A percentile compares a stretch with the other conserved stretches of the same genome.
These are phyloP conservation scores for Aspergillus cejpii DNA, from an alignment of 2,329 filamentous ascomycete species.

Conservation along the genomic window DNA sequence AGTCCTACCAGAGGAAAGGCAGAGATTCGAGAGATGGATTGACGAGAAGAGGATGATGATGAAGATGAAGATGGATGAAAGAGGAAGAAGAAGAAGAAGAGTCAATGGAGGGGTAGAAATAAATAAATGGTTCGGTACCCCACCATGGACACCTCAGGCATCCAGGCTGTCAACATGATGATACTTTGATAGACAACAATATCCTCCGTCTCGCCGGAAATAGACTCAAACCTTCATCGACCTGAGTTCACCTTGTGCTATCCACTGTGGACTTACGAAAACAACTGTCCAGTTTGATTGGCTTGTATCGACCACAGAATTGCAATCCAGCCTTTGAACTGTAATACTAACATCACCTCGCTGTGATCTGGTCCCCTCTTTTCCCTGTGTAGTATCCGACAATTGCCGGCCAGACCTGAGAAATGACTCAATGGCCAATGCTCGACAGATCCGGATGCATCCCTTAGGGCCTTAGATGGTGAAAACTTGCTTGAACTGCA, in stretches of 20 bases:
- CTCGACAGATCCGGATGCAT: neutral
- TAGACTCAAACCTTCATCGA: neutral
- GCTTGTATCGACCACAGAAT: neutral
- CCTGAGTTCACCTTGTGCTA: neutral
- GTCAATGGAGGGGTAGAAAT: conserved; percentile 18
- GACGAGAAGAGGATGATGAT: neutral
- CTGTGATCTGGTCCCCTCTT: neutral
- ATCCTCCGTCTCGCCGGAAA: conserved; percentile 13
- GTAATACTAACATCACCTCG: neutral
- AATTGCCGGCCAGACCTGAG: neutral
- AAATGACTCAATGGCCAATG: neutral
- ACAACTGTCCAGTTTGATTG: neutral
- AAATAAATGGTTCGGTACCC: conserved; percentile 6
- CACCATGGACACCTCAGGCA: neutral
- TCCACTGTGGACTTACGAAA: neutral
- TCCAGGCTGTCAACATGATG: conserved; percentile 7
- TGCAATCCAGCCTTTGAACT: neutral
- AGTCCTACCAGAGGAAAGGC: conserved; percentile 26
- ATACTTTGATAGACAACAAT: too few relatives aligned
- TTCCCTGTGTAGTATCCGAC: neutral
- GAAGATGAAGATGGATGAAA: neutral
- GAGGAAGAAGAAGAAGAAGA: conserved; percentile 3
- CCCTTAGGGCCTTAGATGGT: too few relatives aligned
- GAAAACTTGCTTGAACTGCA: too few relatives aligned
- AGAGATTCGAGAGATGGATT: conserved; percentile 2